Evolutionary conservation across 805 yeast genomes (phyloP).

Genomic region (Candida wancherniae): DNA sequence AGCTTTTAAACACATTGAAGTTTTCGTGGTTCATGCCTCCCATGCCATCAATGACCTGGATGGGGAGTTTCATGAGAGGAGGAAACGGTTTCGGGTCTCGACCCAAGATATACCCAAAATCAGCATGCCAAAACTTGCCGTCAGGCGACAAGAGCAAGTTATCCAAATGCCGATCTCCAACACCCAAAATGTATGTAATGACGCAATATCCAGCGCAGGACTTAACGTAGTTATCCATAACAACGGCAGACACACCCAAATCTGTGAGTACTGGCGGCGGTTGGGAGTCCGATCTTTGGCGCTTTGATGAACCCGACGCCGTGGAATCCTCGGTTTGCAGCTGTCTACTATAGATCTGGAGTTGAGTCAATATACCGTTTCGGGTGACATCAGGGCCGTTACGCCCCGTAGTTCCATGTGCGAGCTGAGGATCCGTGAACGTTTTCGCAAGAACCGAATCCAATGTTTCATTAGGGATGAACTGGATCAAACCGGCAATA

Average conservation of each 20-base stretch:
- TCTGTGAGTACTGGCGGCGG: constrained; percentile 29
- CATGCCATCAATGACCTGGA: constrained; percentile 95
- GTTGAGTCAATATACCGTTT: constrained; percentile 71
- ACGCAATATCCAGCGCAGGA: constrained; percentile 98
- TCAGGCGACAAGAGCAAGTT: constrained; percentile 70
- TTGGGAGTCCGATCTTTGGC: too few species aligned
- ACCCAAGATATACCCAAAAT: constrained; percentile 94
- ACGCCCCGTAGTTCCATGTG: too few species aligned
- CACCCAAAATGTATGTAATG: constrained; percentile 88
- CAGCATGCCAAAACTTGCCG: constrained; percentile 96
- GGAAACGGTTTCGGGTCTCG: constrained; percentile 98
- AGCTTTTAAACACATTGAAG: constrained; percentile 80
- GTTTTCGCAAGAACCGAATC: constrained; percentile 60
- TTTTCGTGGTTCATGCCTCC: constrained; percentile 88
- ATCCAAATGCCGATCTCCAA: constrained; percentile 95
- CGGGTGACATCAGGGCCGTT: constrained; percentile 3
- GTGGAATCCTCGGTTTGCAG: constrained; percentile 21
- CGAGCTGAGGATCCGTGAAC: constrained; percentile 10
- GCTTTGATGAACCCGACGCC: too few species aligned
- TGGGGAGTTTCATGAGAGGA: constrained; percentile 95
- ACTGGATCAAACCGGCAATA: constrained; percentile 88
- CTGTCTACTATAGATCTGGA: constrained; percentile 50
- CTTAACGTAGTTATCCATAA: constrained; percentile 90
- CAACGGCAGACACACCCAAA: constrained; percentile 52
- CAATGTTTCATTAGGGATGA: constrained; percentile 87